Conservation (phyloP, 495 filamentous ascomycete genomes). For the Penicillium longicatenatum region DNA sequence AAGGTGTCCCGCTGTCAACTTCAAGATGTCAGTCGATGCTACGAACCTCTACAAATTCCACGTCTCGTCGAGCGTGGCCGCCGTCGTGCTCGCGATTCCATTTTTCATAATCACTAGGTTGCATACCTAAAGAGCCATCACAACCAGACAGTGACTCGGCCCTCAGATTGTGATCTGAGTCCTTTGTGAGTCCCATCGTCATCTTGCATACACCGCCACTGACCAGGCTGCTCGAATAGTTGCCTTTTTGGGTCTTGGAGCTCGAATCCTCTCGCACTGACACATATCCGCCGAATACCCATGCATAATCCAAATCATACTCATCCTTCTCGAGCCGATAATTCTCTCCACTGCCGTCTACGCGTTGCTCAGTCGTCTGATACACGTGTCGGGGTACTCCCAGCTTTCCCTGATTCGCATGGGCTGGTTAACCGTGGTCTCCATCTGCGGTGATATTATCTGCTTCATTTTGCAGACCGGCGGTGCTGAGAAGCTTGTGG, state of each 20-base stretch:
- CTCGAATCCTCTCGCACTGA: background rate
- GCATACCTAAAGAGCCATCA: slow-evolving; percentile 9
- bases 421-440: slow-evolving; percentile 54
- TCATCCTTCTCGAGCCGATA: slow-evolving; percentile 14
- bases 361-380: slow-evolving; percentile 64
- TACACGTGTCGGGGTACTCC: slow-evolving; percentile 47
- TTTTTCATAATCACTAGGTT: background rate
- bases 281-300: slow-evolving; percentile 6
- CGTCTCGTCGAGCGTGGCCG: background rate
- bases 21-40: background rate
- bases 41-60: slow-evolving; percentile 14
- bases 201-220: background rate
- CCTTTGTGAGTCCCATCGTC: slow-evolving; percentile 5
- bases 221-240: background rate
- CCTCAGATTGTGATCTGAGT: slow-evolving; percentile 7
- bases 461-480: slow-evolving; percentile 59
- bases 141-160: slow-evolving; percentile 14
- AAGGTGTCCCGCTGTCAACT: no score
- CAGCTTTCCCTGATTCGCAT: slow-evolving; percentile 34
- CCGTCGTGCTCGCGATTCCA: slow-evolving; percentile 7
- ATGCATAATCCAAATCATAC: slow-evolving; percentile 10
- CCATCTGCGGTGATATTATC: slow-evolving; percentile 61
- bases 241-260: slow-evolving; percentile 7
- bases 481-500: slow-evolving; percentile 33
- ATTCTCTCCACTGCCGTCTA: slow-evolving; percentile 62